These are phyloP conservation scores for Pharnaceum exiguum DNA, from an alignment of 148 eudicot genomes.

Conservation along the genomic window DNA sequence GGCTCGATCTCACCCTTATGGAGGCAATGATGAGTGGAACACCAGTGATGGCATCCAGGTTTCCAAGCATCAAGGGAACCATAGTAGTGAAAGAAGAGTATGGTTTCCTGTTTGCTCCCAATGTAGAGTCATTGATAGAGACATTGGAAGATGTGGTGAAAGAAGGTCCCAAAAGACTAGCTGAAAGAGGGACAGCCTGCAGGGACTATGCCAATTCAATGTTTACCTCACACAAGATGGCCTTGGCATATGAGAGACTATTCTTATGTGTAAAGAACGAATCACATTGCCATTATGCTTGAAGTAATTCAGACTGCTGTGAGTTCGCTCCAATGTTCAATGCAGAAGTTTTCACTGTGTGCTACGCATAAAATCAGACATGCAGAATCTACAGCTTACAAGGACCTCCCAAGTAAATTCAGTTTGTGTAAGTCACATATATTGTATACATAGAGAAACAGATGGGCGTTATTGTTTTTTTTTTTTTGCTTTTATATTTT, in stretches of 20 bases:
- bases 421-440: not conserved
- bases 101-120: constrained; percentile 82
- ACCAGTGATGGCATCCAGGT: constrained; percentile 79
- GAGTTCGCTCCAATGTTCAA: too few species aligned
- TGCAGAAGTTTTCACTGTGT: too few species aligned
- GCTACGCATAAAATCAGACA: too few species aligned
- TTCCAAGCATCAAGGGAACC: constrained; percentile 79
- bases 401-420: too few species aligned
- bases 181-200: constrained; percentile 56
- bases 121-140: constrained; percentile 54
- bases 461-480: not conserved
- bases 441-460: not conserved
- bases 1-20: constrained; percentile 78
- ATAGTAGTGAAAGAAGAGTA: constrained; percentile 71
- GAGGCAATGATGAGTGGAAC: constrained; percentile 87
- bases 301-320: not conserved
- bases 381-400: too few species aligned
- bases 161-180: constrained; percentile 56
- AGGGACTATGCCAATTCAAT: constrained; percentile 44
- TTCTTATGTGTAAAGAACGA: constrained; percentile 76
- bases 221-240: constrained; percentile 83
- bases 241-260: constrained; percentile 76
- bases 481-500: not conserved
- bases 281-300: not conserved
- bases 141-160: constrained; percentile 51